A percentile compares a stretch with the other conserved stretches of the same genome.
These are phyloP conservation scores for Quercus dentata DNA, from an alignment of 306 rosid species.

Conservation along the genomic window DNA sequence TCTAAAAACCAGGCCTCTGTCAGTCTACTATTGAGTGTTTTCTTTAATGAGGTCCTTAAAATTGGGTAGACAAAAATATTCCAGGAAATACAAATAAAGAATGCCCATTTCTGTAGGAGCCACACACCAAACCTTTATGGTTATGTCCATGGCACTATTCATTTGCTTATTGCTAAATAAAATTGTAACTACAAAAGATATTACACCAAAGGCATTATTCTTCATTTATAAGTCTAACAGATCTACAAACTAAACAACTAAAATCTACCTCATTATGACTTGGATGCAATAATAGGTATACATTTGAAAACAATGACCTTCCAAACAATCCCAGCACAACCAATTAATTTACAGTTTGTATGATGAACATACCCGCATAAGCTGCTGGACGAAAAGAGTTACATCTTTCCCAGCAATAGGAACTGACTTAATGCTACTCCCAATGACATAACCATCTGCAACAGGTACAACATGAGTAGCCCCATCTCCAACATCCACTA, in stretches of 20 bases:
- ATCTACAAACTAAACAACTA: not conserved
- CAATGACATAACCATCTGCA: slow-evolving; percentile 98
- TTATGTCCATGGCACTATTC: not conserved
- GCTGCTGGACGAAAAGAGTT: slow-evolving; percentile 93
- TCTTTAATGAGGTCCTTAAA: not conserved
- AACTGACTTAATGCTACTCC: slow-evolving; percentile 93
- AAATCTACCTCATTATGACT: not conserved
- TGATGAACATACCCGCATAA: slow-evolving; percentile 75
- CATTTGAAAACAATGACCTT: not conserved
- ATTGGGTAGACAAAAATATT: not conserved
- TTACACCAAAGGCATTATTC: not conserved
- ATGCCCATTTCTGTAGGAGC: not conserved
- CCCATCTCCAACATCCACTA: slow-evolving; percentile 96
- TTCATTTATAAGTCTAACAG: not conserved
- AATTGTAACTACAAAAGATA: not conserved
- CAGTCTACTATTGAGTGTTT: not conserved
- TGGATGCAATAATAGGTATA: slow-evolving; percentile 4
- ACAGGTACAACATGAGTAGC: slow-evolving; percentile 95
- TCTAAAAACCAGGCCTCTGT: not conserved
- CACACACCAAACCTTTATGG: not conserved
- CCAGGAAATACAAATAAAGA: not conserved
- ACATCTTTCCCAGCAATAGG: slow-evolving; percentile 94
- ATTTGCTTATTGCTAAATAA: not conserved
- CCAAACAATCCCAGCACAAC: slow-evolving; percentile 1
- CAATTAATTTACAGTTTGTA: slow-evolving; percentile 1